phyloP scores from a whole-genome alignment of 2,329 filamentous ascomycete species.

The Chaetomium sp. region DNA sequence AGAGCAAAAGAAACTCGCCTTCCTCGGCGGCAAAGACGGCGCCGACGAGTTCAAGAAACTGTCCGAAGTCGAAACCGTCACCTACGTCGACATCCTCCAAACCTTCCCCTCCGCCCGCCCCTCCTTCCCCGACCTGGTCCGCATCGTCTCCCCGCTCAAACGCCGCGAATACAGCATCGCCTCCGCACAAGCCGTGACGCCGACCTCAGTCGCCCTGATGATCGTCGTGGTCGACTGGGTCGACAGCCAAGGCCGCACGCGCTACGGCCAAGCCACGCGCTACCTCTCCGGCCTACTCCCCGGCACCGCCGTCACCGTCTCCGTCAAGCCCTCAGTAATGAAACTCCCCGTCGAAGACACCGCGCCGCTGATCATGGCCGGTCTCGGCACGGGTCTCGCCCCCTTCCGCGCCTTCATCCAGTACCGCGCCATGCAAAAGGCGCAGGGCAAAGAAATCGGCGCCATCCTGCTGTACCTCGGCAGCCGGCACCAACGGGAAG shows the following conservation, averaged over 20 bases:
- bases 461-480: slow-evolving; percentile 93
- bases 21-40: slow-evolving; percentile 71
- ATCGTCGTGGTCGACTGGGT: slow-evolving; percentile 97
- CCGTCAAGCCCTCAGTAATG: slow-evolving; percentile 98
- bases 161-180: slow-evolving; percentile 98
- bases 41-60: slow-evolving; percentile 88
- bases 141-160: slow-evolving; percentile 87
- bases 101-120: slow-evolving; percentile 89
- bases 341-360: slow-evolving; percentile 86
- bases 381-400: slow-evolving; percentile 93
- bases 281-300: slow-evolving; percentile 74
- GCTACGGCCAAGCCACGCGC: slow-evolving; percentile 86
- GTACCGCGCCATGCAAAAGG: slow-evolving; percentile 95
- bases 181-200: slow-evolving; percentile 90
- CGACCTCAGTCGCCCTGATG: slow-evolving; percentile 84
- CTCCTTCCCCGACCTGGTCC: slow-evolving; percentile 77
- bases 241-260: slow-evolving; percentile 77
- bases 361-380: slow-evolving; percentile 96
- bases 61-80: slow-evolving; percentile 83
- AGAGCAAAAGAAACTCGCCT: slow-evolving; percentile 73
- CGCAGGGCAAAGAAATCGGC: slow-evolving; percentile 93
- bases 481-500: slow-evolving; percentile 92
- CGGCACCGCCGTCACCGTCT: slow-evolving; percentile 77
- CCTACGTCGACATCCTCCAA: slow-evolving; percentile 81
- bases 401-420: slow-evolving; percentile 99